Base-by-base conservation (phyloP, 2,329 filamentous ascomycete species). In the Aspergillus intermedius region DNA sequence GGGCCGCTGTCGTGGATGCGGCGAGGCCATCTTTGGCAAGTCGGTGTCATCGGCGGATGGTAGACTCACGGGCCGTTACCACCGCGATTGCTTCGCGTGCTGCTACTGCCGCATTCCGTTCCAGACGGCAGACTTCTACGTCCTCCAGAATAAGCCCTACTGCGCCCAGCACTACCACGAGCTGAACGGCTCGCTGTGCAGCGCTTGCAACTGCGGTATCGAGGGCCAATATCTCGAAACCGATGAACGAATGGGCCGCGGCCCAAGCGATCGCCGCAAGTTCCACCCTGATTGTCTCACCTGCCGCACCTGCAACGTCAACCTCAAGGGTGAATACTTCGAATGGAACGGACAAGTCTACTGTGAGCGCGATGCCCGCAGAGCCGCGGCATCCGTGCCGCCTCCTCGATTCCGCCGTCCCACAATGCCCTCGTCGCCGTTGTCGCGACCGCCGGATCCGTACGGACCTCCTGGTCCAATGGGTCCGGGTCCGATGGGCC, bases 81-180 rank as follows among this genome's bases (percentile, higher is more conserved):
- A 98, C 76, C 95, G 94, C 67, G 80, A 86, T 4, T 98, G 91
- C 67, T 97, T 98, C 64, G 87, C 91, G 9, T 98, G 93, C 76
- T 81, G 82, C 4, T 90, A 86, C 1, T 98, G 93, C 73, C 75
- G 77, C 9, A 78, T 83, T 47, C 85, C 90, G 1, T 98, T 97
- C 63, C 76, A 83, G 17, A 95, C 90, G 0, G 81, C 88, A 1
- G 90, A 93, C 50, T 97, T 97, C 60, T 98, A 98, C 65, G 91
- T 98, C 9, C 80, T 90, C 51, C 73, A 86, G 55, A 89, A 98
- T 69, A 78, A 82, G 50, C 93, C 93, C 0, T 96, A 91, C 70
- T 97, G 93, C 69, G 86, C 89, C 57, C 83, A 84, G 44, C 90
- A 97, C 69, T 98, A 97, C 65, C 93, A 98, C 71, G 81, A 87